Conservation (phyloP, 345 rosid genomes). For the Mercurialis annua region DNA sequence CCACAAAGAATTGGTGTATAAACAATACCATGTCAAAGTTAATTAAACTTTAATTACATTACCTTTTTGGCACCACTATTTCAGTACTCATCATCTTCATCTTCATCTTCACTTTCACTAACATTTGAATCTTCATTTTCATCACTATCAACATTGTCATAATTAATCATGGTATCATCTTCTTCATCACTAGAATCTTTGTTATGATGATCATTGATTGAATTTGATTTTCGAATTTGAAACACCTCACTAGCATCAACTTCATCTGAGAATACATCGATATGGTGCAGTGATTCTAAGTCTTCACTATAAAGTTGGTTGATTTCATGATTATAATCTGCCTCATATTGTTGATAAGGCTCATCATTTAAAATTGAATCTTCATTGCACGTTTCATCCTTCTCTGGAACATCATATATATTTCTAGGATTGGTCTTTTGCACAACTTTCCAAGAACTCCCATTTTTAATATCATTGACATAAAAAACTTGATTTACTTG, state of each 20-base stretch:
- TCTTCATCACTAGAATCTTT: background rate
- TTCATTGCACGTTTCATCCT: background rate
- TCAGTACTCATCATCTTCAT: background rate
- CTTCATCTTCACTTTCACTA: background rate
- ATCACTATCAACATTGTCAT: background rate
- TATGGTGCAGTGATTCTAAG: background rate
- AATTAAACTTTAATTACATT: too few species aligned
- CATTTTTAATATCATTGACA: background rate
- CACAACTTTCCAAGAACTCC: background rate
- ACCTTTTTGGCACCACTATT: too few species aligned
- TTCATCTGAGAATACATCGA: background rate
- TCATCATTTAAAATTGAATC: background rate
- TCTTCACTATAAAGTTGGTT: too few species aligned
- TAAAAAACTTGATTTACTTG: too few species aligned
- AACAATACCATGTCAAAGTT: too few species aligned
- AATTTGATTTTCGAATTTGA: too few species aligned
- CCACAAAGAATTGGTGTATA: too few species aligned
- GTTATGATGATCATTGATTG: too few species aligned
- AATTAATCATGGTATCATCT: background rate
- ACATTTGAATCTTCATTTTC: background rate
- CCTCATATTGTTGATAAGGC: background rate
- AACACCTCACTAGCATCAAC: background rate
- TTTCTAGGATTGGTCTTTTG: background rate
- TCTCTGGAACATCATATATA: background rate
- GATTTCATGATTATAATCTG: background rate